Evolutionary conservation across 345 rosid genomes (phyloP).

Genomic region (Boechera stricta): DNA sequence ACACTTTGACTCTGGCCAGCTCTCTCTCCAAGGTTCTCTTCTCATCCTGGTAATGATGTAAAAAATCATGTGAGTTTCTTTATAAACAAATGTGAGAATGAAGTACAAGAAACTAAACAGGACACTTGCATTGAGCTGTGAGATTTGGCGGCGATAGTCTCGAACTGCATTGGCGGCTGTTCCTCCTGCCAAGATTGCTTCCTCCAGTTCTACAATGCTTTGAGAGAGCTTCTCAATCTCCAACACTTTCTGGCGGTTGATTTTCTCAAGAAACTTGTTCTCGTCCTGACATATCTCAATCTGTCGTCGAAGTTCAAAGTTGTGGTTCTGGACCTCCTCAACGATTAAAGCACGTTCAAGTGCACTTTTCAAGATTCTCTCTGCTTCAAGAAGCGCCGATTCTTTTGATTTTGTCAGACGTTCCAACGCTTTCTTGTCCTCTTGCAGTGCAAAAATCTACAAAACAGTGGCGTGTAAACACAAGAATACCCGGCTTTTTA

Average conservation of each 20-base stretch:
- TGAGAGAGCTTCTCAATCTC: slow-evolving; percentile 91
- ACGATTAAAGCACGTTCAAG: slow-evolving; percentile 93
- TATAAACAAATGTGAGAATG: neutral
- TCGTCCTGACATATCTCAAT: slow-evolving; percentile 96
- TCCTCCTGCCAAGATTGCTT: slow-evolving; percentile 83
- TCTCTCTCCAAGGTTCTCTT: slow-evolving; percentile 94
- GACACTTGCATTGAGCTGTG: slow-evolving; percentile 67
- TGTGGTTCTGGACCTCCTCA: slow-evolving; percentile 93
- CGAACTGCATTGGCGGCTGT: slow-evolving; percentile 80
- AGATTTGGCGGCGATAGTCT: slow-evolving; percentile 75
- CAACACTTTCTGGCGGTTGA: slow-evolving; percentile 85
- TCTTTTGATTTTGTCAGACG: slow-evolving; percentile 88
- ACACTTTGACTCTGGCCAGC: slow-evolving; percentile 83
- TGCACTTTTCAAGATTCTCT: slow-evolving; percentile 77
- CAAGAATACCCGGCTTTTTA: neutral
- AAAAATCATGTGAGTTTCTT: slow-evolving; percentile 9
- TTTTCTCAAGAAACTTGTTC: slow-evolving; percentile 87
- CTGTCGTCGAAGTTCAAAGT: slow-evolving; percentile 82
- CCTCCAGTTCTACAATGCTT: slow-evolving; percentile 81
- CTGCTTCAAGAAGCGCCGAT: slow-evolving; percentile 87
- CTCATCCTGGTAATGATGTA: slow-evolving; percentile 62
- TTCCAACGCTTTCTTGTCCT: slow-evolving; percentile 91
- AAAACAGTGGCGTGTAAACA: slow-evolving; percentile 13
- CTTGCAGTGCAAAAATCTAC: slow-evolving; percentile 72
- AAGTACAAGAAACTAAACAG: slow-evolving; percentile 1